phyloP scores from a whole-genome alignment of 176 grass and related monocot species.

The Oryza glumipatula region DNA sequence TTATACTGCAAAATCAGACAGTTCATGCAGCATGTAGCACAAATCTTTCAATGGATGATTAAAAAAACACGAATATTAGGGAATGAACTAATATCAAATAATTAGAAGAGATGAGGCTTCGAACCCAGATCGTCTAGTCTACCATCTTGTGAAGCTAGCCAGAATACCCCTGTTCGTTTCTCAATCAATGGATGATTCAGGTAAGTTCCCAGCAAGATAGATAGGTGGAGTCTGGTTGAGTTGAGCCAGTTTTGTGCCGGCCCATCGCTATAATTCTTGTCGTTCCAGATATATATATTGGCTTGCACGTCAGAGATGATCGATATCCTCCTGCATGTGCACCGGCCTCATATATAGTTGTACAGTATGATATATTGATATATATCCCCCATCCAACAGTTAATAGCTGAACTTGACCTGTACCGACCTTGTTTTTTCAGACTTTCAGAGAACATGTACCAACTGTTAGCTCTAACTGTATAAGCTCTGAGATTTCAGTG shows the following conservation, averaged over 20 bases:
- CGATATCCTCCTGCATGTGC: too few relatives aligned
- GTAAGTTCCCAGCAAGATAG: neutral
- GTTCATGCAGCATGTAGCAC: neutral
- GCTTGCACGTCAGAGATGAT: slow-evolving; percentile 6
- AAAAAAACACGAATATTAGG: too few relatives aligned
- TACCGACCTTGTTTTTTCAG: neutral
- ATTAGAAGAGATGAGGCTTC: too few relatives aligned
- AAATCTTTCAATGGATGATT: neutral
- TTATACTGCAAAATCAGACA: neutral
- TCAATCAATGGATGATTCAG: neutral
- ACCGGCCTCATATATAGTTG: too few relatives aligned
- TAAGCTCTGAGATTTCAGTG: neutral
- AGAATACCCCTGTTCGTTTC: too few relatives aligned
- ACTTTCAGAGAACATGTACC: neutral
- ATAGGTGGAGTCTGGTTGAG: neutral
- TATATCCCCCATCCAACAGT: neutral
- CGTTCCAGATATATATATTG: slow-evolving; percentile 13
- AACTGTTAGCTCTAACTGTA: neutral
- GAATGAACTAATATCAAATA: too few relatives aligned
- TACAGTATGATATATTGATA: too few relatives aligned
- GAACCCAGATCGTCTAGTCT: too few relatives aligned
- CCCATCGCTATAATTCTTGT: slow-evolving; percentile 13
- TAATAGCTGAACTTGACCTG: neutral
- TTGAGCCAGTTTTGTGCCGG: neutral
- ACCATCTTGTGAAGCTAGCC: too few relatives aligned